Percentiles rank a stretch among this genome's conserved stretches.
phyloP scores from a whole-genome alignment of 2,329 filamentous ascomycete genomes.

The Lecanicillium sp. region DNA sequence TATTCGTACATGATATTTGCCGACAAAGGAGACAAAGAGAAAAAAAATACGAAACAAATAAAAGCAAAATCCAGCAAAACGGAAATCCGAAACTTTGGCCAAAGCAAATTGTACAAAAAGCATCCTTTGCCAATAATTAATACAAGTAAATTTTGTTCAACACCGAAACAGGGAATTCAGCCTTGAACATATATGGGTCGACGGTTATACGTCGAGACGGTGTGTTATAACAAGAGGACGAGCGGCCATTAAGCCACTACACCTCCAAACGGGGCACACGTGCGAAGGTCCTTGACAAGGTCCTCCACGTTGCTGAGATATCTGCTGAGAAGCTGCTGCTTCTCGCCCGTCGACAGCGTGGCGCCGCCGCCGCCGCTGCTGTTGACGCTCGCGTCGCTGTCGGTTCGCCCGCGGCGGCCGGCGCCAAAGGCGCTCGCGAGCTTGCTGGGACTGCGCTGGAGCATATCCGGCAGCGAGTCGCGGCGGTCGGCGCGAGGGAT shows the following conservation, averaged over 20 bases:
- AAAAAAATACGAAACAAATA: constrained; percentile 10
- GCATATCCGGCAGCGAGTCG: constrained; percentile 43
- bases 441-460: constrained; percentile 65
- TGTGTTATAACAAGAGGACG: too few species aligned
- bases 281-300: constrained; percentile 75
- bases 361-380: constrained; percentile 36
- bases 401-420: constrained; percentile 25
- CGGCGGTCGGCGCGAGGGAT: constrained; percentile 44
- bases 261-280: constrained; percentile 68
- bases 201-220: too few species aligned
- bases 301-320: constrained; percentile 81
- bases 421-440: constrained; percentile 49
- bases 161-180: background rate
- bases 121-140: background rate
- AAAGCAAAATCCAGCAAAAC: too few species aligned
- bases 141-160: background rate
- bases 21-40: constrained; percentile 14
- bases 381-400: constrained; percentile 30
- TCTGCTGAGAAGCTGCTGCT: constrained; percentile 69
- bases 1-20: constrained; percentile 13
- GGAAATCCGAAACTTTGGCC: too few species aligned
- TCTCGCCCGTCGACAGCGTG: constrained; percentile 70
- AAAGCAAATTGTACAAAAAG: constrained; percentile 5
- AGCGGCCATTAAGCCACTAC: constrained; percentile 40
- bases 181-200: too few species aligned